These are phyloP conservation scores for Rhododendron mucronatum DNA, from an alignment of 148 eudicot genomes.

Conservation along the genomic window DNA sequence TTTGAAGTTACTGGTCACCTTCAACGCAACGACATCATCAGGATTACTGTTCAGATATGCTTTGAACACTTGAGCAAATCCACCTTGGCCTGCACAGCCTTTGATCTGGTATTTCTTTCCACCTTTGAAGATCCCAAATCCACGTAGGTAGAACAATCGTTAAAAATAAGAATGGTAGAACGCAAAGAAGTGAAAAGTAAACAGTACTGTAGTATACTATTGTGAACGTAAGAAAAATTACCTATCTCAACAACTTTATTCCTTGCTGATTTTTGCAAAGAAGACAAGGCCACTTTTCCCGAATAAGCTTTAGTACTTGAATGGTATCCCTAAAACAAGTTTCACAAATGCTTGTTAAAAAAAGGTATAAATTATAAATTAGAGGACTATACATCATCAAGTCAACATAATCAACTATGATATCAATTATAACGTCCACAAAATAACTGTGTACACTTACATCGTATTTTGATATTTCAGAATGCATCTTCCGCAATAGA, in stretches of 20 bases:
- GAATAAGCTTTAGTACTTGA: conserved; percentile 54
- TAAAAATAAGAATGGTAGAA: not conserved
- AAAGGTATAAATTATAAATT: not conserved
- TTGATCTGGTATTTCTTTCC: conserved; percentile 70
- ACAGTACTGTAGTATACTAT: not conserved
- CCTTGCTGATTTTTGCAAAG: conserved; percentile 59
- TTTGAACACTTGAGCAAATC: conserved; percentile 89
- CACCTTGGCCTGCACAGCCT: conserved; percentile 90
- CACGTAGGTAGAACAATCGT: not conserved
- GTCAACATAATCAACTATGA: not conserved
- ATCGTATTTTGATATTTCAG: conserved; percentile 48
- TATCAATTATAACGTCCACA: not conserved
- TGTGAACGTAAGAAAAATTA: conserved; percentile 15
- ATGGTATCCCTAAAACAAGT: conserved; percentile 68
- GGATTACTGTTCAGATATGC: conserved; percentile 65
- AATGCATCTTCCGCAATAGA: conserved; percentile 52
- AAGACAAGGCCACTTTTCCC: conserved; percentile 53
- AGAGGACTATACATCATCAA: not conserved
- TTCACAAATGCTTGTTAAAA: conserved; percentile 4
- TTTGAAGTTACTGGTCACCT: conserved; percentile 40
- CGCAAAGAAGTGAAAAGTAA: not conserved
- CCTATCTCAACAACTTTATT: conserved; percentile 73
- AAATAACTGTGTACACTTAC: conserved; percentile 32
- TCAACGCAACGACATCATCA: conserved; percentile 73
- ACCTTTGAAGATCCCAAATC: conserved; percentile 39